Evolutionary conservation across 2,329 filamentous ascomycete species (phyloP).

Genomic region (Pleomassaria siparia): DNA sequence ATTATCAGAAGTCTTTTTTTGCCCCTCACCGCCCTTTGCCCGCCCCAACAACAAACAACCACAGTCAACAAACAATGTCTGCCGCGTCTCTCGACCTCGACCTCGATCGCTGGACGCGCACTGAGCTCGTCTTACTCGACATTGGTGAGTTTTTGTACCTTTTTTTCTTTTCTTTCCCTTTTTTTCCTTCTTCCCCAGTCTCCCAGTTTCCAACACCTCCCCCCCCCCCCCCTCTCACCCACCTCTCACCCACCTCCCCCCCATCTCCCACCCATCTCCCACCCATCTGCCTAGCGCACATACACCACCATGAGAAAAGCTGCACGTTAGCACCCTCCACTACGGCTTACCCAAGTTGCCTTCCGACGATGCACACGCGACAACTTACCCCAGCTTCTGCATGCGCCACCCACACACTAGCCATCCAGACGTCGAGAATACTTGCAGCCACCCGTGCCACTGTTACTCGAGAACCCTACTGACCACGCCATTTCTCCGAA

Average conservation of each 20-base stretch:
- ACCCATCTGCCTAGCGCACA: background rate
- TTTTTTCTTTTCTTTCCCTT: background rate
- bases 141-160: conserved; percentile 56
- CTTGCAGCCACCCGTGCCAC: conserved; percentile 14
- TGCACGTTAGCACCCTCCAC: conserved; percentile 19
- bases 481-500: conserved; percentile 22
- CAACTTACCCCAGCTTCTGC: conserved; percentile 32
- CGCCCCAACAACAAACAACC: conserved; percentile 25
- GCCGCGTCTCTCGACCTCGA: conserved; percentile 26
- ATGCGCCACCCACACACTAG: conserved; percentile 28
- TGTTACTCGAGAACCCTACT: conserved; percentile 25
- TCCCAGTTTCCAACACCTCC: too few species aligned
- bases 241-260: too few species aligned
- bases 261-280: too few species aligned
- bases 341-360: conserved; percentile 16
- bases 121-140: conserved; percentile 58
- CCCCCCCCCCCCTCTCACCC: too few species aligned
- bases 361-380: conserved; percentile 15
- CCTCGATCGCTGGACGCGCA: conserved; percentile 29
- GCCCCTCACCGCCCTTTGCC: conserved; percentile 37
- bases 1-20: conserved; percentile 23
- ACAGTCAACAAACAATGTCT: conserved; percentile 27
- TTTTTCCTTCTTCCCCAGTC: too few species aligned
- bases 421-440: conserved; percentile 20
- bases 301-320: conserved; percentile 13